These are phyloP conservation scores for Austroboletus olivaceoglutinosus DNA, from an alignment of 1,284 basidiomycete species.

Conservation along the genomic window DNA sequence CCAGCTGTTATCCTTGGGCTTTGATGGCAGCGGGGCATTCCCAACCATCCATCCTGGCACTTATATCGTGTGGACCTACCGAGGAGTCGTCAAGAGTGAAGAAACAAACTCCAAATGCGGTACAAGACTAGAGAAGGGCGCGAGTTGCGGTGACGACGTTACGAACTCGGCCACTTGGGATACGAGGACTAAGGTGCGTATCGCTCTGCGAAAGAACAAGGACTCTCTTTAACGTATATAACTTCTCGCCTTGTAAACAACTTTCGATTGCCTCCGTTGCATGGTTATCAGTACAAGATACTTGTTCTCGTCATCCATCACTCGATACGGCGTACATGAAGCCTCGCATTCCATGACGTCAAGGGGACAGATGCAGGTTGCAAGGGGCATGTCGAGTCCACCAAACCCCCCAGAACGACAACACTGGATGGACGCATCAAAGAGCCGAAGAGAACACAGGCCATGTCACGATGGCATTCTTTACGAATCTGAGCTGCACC, in stretches of 20 bases:
- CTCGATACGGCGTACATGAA: constrained; percentile 3
- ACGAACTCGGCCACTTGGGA: neutral
- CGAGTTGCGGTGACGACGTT: constrained; percentile 24
- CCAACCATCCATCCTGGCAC: constrained; percentile 2
- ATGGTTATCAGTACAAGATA: constrained; percentile 1
- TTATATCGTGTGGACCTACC: constrained; percentile 25
- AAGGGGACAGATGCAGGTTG: neutral
- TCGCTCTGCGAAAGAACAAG: constrained; percentile 9
- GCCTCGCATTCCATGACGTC: constrained; percentile 1
- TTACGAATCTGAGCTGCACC: constrained; percentile 82
- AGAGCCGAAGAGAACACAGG: neutral
- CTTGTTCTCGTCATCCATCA: neutral
- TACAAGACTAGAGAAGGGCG: constrained; percentile 15
- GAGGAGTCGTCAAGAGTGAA: constrained; percentile 1
- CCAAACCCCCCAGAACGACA: neutral
- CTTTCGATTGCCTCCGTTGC: neutral
- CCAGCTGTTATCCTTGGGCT: constrained; percentile 23
- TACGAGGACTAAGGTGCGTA: constrained; percentile 19
- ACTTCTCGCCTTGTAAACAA: neutral
- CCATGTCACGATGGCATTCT: neutral
- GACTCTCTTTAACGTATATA: neutral
- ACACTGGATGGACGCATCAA: neutral
- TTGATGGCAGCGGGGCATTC: constrained; percentile 23
- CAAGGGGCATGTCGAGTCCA: neutral
- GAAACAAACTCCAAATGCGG: constrained; percentile 24